Base-by-base conservation (phyloP, 2,329 filamentous ascomycete species). In the Epichloe amarillans region DNA sequence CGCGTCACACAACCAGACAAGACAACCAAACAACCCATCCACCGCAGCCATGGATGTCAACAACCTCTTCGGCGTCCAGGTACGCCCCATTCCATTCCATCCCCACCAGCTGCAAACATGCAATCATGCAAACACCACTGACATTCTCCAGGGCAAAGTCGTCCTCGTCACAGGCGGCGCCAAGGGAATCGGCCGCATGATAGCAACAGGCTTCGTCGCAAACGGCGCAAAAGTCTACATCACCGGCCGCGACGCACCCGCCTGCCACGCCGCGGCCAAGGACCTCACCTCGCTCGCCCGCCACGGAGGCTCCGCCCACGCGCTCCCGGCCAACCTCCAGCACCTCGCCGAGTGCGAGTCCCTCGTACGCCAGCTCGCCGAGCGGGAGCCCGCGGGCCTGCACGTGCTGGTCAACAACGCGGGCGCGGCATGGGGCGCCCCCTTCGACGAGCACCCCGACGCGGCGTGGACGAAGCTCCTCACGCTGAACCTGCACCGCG, bases 181-280 rank as follows among this genome's bases (percentile, higher is more conserved):
- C 44, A 77, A 82, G 61, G 81, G 80, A 56, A 78, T 84, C 55
- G 82, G 82, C 15, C 76, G 76, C 53, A 84, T 84, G 81, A 84
- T 85, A 55, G 76, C 78, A 35, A 71, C 80, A 51, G 82, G 79
- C 52, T 84, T 82, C 65, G 72, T 83, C n/a, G 62, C 70, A 51
- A 83, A 82, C 64, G 79, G 80, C 51, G 76, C 76, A 38, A 77
- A 70, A 47, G 81, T 84, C 15, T 84, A 84, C 71, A 78, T 85
- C 53, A 78, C 79, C 5, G 83, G 79, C 5, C 74, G 82, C 57
- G 79, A 84, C 62, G 75, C 71, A 21, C 67, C 71, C 47, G 75
- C 79, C 38, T 84, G 80, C 66, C 69, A 73, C 35, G 54, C 71
- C 49, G 75, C 79, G 1, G 79, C 74, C 48, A 63, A 70, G n/a